phyloP scores from a whole-genome alignment of 139 green algal genomes.

The Chlorella sp. region DNA sequence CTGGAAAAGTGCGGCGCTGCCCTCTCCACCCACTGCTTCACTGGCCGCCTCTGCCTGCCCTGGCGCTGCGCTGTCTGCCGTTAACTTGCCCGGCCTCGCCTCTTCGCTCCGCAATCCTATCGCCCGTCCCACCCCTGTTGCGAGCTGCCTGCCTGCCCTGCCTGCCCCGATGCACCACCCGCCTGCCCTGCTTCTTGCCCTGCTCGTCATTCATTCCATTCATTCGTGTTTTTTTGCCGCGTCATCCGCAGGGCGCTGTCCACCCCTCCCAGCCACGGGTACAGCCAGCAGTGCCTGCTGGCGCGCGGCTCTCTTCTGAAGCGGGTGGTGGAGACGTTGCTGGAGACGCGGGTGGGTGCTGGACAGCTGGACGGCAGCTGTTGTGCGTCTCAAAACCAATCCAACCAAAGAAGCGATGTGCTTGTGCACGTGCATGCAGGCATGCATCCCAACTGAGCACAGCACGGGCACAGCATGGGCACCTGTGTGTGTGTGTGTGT shows the following conservation, averaged over 20 bases:
- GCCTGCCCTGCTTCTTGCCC: neutral
- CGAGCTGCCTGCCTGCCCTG: neutral
- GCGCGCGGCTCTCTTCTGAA: slow-evolving; percentile 34
- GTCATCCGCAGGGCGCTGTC: slow-evolving; percentile 6
- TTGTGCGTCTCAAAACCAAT: too few species aligned
- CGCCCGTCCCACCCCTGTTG: neutral
- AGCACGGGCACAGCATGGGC: too few species aligned
- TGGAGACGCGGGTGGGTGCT: slow-evolving; percentile 12
- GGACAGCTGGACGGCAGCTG: too few species aligned
- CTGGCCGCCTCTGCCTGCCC: neutral
- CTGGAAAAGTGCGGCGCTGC: slow-evolving; percentile 13
- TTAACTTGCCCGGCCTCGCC: too few species aligned
- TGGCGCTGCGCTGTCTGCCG: neutral
- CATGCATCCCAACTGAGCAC: too few species aligned
- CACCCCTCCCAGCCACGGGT: slow-evolving; percentile 32
- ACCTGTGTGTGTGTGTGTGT: too few species aligned
- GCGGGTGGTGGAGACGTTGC: slow-evolving; percentile 41
- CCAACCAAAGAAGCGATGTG: too few species aligned
- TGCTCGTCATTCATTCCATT: too few species aligned
- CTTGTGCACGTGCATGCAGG: too few species aligned
- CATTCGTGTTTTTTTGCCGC: too few species aligned
- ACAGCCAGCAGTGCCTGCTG: slow-evolving; percentile 39
- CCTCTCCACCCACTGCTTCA: neutral
- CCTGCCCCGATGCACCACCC: too few species aligned
- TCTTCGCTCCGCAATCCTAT: too few species aligned